phyloP scores from a whole-genome alignment of 73 alveolate species.

The Paraurostyla sp. region DNA sequence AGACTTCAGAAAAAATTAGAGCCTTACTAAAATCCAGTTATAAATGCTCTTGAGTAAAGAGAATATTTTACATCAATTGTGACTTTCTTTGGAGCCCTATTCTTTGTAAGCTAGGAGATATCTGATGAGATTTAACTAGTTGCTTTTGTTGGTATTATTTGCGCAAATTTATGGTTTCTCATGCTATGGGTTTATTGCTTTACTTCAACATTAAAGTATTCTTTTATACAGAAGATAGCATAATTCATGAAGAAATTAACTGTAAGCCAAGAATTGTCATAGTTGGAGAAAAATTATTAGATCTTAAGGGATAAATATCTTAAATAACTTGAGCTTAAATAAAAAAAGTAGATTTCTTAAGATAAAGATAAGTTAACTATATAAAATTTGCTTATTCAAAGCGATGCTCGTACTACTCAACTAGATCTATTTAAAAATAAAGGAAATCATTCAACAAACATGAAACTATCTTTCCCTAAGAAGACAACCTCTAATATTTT shows the following conservation, averaged over 20 bases:
- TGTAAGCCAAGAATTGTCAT: background rate
- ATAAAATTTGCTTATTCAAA: no score
- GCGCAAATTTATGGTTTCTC: conserved; percentile 10
- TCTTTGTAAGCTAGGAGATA: background rate
- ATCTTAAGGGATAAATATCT: no score
- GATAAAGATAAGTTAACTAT: no score
- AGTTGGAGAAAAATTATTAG: no score
- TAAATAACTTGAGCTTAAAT: no score
- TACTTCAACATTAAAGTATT: background rate
- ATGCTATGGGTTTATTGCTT: background rate
- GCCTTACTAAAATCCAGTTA: conserved; percentile 14
- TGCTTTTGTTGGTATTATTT: background rate
- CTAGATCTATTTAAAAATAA: no score
- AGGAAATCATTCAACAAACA: no score
- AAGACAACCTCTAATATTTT: no score
- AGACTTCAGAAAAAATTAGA: background rate
- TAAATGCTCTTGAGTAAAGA: background rate
- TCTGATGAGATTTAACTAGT: background rate
- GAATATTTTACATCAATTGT: background rate
- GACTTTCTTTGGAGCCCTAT: conserved; percentile 37
- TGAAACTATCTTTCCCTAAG: no score
- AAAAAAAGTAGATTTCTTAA: no score
- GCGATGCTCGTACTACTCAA: no score
- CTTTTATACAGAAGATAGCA: background rate
- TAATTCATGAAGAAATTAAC: background rate